Evolutionary conservation across 805 yeast genomes (phyloP).

Genomic region (Candida khao-thaluensis): DNA sequence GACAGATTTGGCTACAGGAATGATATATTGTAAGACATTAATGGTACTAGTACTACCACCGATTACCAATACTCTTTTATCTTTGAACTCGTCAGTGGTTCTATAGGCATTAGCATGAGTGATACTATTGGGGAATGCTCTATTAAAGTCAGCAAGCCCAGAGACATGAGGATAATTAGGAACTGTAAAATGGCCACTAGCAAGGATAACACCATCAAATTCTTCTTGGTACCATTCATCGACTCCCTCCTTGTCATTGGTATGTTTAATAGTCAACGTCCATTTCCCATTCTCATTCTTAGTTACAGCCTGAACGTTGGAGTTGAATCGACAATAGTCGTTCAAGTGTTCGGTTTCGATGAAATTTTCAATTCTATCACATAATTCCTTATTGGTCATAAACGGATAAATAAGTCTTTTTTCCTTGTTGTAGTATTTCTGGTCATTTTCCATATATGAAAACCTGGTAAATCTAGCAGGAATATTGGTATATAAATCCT

Average conservation of each 20-base stretch:
- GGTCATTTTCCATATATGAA: conserved; percentile 31
- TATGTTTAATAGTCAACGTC: conserved; percentile 28
- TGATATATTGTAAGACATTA: conserved; percentile 44
- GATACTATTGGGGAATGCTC: conserved; percentile 45
- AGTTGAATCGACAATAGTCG: conserved; percentile 34
- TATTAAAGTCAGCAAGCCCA: conserved; percentile 52
- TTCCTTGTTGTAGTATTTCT: conserved; percentile 19
- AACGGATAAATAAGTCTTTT: conserved; percentile 35
- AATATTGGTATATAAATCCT: conserved; percentile 41
- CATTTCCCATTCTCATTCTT: conserved; percentile 32
- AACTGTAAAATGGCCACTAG: conserved; percentile 62
- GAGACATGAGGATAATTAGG: conserved; percentile 58
- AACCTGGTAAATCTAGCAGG: conserved; percentile 38
- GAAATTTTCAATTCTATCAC: conserved; percentile 25
- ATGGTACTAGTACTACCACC: conserved; percentile 45
- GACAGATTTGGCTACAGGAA: conserved; percentile 25
- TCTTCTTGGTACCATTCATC: conserved; percentile 45
- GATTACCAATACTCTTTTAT: conserved; percentile 40
- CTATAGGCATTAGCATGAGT: conserved; percentile 60
- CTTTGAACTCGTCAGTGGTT: conserved; percentile 42
- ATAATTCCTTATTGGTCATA: conserved; percentile 35
- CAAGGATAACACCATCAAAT: conserved; percentile 62
- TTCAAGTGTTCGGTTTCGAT: conserved; percentile 26
- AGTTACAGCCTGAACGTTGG: conserved; percentile 42
- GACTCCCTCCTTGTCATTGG: conserved; percentile 7